Evolutionary conservation across 2,329 filamentous ascomycete species (phyloP), one percentile per base, ranked within the genome.

Genomic region (Phialophora tarda): DNA sequence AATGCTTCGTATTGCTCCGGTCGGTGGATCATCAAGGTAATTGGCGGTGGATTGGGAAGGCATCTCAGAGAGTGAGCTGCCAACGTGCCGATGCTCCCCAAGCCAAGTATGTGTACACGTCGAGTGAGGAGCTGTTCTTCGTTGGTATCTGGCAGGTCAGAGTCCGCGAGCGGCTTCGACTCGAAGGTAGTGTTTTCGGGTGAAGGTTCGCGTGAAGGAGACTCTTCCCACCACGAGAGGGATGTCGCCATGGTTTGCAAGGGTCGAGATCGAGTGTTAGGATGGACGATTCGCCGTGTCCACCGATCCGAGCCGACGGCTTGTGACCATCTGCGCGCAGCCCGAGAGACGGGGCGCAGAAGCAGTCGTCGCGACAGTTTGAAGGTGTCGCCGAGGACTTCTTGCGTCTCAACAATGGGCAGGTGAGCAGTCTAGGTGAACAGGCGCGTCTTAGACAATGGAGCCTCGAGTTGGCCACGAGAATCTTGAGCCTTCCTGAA

Each of bases 31-130:
- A 97, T 84, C 5, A 97, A 83, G 0, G 92, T 94, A 44, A 97
- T 85, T 0, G 91, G 91, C 4, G 92, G 91, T 2, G 85, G 83
- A 23, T 85, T 78, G 7, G 83, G 81, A 8, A 88, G 80, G 23
- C 85, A 83, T 24, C 87, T 85, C 11, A 97, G 81, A 24, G 87
- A 86, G 75, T 89, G 88, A 28, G 93, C 92, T 69, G 93, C 87
- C 28, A 97, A 86, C 51, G 87, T 87, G 14, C 93, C 93, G 12
- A 97, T 82, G 75, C 92, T 96, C 41, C 93, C 93, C 11, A 91
- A 76, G 11, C 94, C 93, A 2, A 97, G 80, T 56, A 97, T 84
- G 74, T 95, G 88, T 68, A 96, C 89, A 38, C 88, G 84, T 66
- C 81, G 74, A 44, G 70, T 70, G 12, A 71, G 55, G 8, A 69